Conservation (phyloP, 2,329 filamentous ascomycete species). For the Camptophora hylomeconis region DNA sequence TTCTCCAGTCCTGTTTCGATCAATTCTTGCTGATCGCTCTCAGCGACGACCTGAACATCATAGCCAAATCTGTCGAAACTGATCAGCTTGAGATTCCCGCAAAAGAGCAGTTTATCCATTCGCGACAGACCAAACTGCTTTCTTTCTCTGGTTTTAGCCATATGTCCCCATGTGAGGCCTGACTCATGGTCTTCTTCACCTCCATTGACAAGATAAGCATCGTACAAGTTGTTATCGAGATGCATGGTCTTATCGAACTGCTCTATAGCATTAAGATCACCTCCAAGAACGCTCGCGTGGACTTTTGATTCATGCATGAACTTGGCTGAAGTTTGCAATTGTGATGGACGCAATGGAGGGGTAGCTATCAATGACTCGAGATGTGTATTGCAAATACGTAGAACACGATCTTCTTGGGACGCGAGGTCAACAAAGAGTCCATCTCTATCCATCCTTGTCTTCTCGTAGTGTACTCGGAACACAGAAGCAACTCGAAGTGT, state of each 20-base stretch:
- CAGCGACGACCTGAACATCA: constrained; percentile 28
- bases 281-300: constrained; percentile 34
- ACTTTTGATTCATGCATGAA: constrained; percentile 29
- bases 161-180: constrained; percentile 47
- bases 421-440: constrained; percentile 41
- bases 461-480: constrained; percentile 40
- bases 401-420: constrained; percentile 13
- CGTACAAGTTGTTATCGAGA: constrained; percentile 34
- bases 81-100: constrained; percentile 37
- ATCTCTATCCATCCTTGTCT: constrained; percentile 39
- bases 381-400: constrained; percentile 44
- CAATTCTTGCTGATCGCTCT: constrained; percentile 11
- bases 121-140: constrained; percentile 36
- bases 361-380: constrained; percentile 40
- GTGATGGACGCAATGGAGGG: constrained; percentile 36
- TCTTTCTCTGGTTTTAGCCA: constrained; percentile 29
- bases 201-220: constrained; percentile 40
- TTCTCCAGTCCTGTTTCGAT: constrained; percentile 13
- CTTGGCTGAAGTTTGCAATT: constrained; percentile 32
- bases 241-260: constrained; percentile 39
- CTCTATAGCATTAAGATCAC: constrained; percentile 47
- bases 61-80: constrained; percentile 37
- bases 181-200: constrained; percentile 37
- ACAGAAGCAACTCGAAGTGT: constrained; percentile 30
- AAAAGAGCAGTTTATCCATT: constrained; percentile 43